These are phyloP conservation scores for Fusarium xyrophilum DNA, from an alignment of 2,329 filamentous ascomycete species.

Conservation along the genomic window DNA sequence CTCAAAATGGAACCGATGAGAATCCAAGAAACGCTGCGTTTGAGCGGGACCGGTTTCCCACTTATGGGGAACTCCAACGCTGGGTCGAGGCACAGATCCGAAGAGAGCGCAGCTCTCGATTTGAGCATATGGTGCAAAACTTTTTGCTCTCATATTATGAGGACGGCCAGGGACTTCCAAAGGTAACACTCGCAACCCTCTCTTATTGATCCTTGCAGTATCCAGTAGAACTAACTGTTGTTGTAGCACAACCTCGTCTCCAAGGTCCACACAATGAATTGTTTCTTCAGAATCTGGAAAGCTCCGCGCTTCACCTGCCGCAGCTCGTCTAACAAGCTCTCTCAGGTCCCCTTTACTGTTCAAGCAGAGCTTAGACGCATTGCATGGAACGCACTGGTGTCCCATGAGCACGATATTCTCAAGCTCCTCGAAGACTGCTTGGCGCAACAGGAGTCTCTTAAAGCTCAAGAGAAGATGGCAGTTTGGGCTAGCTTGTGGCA, in stretches of 20 bases:
- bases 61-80: constrained; percentile 44
- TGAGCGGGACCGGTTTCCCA: constrained; percentile 48
- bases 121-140: constrained; percentile 46
- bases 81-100: constrained; percentile 51
- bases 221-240: constrained; percentile 27
- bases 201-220: background rate
- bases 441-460: constrained; percentile 49
- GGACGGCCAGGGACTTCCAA: constrained; percentile 48
- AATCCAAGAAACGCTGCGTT: constrained; percentile 48
- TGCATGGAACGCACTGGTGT: constrained; percentile 48
- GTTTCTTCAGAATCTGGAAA: constrained; percentile 59
- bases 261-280: constrained; percentile 56
- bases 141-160: constrained; percentile 49
- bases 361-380: constrained; percentile 51
- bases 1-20: constrained; percentile 43
- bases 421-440: constrained; percentile 51
- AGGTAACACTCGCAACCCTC: constrained; percentile 44
- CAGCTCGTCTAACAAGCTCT: constrained; percentile 48
- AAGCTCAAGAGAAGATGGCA: constrained; percentile 51
- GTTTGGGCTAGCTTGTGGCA: constrained; percentile 60
- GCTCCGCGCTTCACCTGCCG: constrained; percentile 52
- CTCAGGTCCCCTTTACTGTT: constrained; percentile 49
- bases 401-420: constrained; percentile 50
- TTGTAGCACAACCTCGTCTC: constrained; percentile 51
- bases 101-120: constrained; percentile 44